These are phyloP conservation scores for Ogataea neopini DNA, from an alignment of 805 yeast species.

Conservation along the genomic window DNA sequence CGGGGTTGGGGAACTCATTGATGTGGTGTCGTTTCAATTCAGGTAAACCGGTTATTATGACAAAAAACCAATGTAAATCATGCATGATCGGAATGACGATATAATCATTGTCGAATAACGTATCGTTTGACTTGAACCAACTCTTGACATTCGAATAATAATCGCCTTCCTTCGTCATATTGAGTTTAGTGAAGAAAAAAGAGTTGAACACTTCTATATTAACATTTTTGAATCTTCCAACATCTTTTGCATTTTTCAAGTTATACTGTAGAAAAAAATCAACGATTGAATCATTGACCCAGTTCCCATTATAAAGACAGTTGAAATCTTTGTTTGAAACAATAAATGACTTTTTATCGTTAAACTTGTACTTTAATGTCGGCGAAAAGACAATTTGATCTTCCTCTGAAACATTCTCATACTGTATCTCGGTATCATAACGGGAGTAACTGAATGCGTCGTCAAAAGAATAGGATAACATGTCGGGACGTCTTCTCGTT, in stretches of 20 bases:
- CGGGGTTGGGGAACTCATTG: not conserved
- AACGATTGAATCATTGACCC: constrained; percentile 87
- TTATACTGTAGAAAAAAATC: constrained; percentile 77
- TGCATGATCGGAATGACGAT: constrained; percentile 82
- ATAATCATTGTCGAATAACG: constrained; percentile 52
- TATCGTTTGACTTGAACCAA: constrained; percentile 75
- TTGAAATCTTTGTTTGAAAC: constrained; percentile 72
- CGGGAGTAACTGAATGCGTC: constrained; percentile 44
- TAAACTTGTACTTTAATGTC: constrained; percentile 49
- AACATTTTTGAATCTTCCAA: constrained; percentile 32
- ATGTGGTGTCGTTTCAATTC: constrained; percentile 19
- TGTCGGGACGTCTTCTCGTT: not conserved
- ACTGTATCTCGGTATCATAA: constrained; percentile 19
- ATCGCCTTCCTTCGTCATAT: constrained; percentile 30
- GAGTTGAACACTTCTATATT: constrained; percentile 67
- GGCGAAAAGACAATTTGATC: constrained; percentile 36
- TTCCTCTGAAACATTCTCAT: constrained; percentile 32
- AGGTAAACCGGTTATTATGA: constrained; percentile 62
- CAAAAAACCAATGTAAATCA: constrained; percentile 84
- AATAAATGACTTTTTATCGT: constrained; percentile 53
- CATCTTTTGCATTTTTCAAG: constrained; percentile 36
- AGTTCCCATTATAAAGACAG: constrained; percentile 75
- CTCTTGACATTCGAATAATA: constrained; percentile 65
- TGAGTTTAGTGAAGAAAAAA: constrained; percentile 73
- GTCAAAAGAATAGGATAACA: not conserved